Base-by-base conservation (phyloP, 176 grass and related monocot species). In the Triticum dicoccoides region DNA sequence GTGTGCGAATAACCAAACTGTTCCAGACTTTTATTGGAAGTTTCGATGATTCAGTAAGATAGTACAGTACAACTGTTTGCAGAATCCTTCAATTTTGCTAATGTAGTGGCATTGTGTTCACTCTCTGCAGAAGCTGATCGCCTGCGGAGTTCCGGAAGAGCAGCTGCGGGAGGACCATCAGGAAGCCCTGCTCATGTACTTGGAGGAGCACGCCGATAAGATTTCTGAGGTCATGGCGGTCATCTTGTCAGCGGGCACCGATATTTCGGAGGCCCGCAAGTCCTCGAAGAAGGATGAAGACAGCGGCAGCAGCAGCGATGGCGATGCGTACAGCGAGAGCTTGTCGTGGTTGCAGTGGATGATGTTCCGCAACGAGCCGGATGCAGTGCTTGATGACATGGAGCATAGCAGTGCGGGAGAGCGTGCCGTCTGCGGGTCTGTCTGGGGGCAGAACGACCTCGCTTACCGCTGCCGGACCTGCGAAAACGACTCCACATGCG, bases 401-500 rank as follows among this genome's bases (percentile, higher is more conserved):
- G 90, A 90, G 35, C 83, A 20, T 3, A 87, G 73, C 59, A 84
- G 83, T 20, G 87, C 38, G 63, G 97, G 91, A 10, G 85, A 90
- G 11, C 92, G 90, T 10, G 97, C 87, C 76, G 94, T 99, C 24
- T 99, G 97, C 44, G 97, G 97, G 12, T 61, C 87, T 67, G 92
- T 99, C 38, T 99, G 94, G 97, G 92, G 97, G 14, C 82, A 84
- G 5, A 99, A 94, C 39, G 94, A 97, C n/a, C 80, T 99, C 59
- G 94, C 94, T 12, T 99, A 97, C 77, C 94, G 89, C 11, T 99
- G 97, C 86, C 82, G 92, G 38, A 99, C 97, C 37, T 99, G 97
- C 14, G 97, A 99, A 79, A 88, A 88, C 78, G 97, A 99, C 34
- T 79, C 87, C 76, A 99, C 97, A 0, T 99, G 97, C 80, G 94